These are phyloP conservation scores for Lactarius deliciosus DNA, from an alignment of 768 basidiomycete genomes.

Conservation along the genomic window DNA sequence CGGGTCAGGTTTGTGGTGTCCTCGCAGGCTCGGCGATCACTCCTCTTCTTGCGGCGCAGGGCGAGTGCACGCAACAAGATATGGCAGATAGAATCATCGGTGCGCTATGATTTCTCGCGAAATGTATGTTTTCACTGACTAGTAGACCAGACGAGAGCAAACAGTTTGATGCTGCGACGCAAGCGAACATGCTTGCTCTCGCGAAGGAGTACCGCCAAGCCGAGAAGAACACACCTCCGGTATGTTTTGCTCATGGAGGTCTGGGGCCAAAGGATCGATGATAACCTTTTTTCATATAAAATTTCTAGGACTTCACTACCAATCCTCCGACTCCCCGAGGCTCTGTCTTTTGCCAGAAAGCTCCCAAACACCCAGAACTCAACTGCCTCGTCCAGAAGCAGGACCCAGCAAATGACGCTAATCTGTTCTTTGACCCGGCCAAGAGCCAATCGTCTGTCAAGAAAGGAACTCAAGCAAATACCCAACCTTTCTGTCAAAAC, in stretches of 20 bases:
- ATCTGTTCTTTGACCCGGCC: constrained; percentile 38
- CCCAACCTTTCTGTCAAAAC: constrained; percentile 31
- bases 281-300: background rate
- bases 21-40: constrained; percentile 51
- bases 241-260: constrained; percentile 27
- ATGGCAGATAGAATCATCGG: constrained; percentile 57
- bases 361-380: constrained; percentile 39
- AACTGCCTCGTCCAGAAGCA: constrained; percentile 41
- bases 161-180: constrained; percentile 52
- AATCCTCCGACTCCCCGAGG: constrained; percentile 52
- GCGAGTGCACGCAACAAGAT: constrained; percentile 58
- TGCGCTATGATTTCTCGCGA: constrained; percentile 32
- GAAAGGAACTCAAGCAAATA: constrained; percentile 47
- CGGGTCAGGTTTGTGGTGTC: constrained; percentile 48
- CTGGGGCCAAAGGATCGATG: background rate
- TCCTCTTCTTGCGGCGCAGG: constrained; percentile 51
- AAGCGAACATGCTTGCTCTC: constrained; percentile 51
- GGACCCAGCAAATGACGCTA: constrained; percentile 37
- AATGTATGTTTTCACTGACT: constrained; percentile 3
- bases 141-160: constrained; percentile 45
- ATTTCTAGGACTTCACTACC: constrained; percentile 48
- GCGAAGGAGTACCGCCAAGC: constrained; percentile 53
- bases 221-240: constrained; percentile 62
- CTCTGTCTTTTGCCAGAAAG: constrained; percentile 48
- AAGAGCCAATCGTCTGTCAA: constrained; percentile 39